These are phyloP conservation scores for Plantago lanceolata DNA, from an alignment of 305 asterid species.

Conservation along the genomic window DNA sequence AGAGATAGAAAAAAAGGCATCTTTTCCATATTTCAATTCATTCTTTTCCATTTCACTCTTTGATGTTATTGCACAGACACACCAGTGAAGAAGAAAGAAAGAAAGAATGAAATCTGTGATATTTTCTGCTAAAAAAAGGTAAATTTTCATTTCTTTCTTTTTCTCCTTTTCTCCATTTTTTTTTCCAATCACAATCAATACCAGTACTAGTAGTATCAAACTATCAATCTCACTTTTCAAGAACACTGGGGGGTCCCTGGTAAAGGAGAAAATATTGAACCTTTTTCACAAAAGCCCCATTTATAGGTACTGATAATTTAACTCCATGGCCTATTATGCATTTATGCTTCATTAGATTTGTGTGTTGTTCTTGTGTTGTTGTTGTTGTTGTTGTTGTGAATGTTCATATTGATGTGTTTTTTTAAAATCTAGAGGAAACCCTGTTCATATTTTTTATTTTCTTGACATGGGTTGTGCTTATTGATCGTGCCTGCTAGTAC, in stretches of 20 bases:
- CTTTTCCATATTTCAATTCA: neutral
- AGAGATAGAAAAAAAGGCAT: no score
- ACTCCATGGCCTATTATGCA: neutral
- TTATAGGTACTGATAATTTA: neutral
- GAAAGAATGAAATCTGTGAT: conserved; percentile 21
- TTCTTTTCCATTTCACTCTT: neutral
- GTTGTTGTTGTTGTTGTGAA: neutral
- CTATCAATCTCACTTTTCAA: conserved; percentile 29
- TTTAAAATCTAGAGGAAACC: no score
- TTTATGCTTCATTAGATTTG: neutral
- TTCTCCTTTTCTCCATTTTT: conserved; percentile 14
- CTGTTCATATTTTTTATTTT: neutral
- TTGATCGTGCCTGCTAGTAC: neutral
- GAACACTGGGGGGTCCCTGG: conserved; percentile 12
- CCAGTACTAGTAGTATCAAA: conserved; percentile 1
- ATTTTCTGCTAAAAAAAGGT: conserved; percentile 41
- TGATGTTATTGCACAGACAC: no score
- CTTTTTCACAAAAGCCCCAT: neutral
- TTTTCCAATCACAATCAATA: conserved; percentile 25
- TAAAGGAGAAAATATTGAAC: neutral
- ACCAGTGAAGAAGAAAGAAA: neutral
- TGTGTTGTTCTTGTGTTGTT: neutral
- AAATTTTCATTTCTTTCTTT: conserved; percentile 24
- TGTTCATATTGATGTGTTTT: neutral
- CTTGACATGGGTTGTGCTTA: neutral